Evolutionary conservation across 805 yeast species (phyloP).

Genomic region (Candida namnaoensis): DNA sequence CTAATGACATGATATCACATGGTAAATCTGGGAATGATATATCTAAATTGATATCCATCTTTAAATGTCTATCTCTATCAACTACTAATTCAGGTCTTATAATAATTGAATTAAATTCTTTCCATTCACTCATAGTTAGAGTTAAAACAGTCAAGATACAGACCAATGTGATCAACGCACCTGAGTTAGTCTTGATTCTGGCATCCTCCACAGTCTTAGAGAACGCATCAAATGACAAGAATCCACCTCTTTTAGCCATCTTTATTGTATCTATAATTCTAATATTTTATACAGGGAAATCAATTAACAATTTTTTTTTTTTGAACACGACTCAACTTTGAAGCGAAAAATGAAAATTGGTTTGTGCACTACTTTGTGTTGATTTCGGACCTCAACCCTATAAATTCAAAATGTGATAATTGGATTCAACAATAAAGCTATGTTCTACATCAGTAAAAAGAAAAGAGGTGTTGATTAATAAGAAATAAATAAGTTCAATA

Average conservation of each 20-base stretch:
- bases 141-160: constrained; percentile 55
- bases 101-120: constrained; percentile 58
- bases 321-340: too few relatives aligned
- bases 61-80: constrained; percentile 70
- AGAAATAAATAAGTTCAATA: too few relatives aligned
- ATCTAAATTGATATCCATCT: constrained; percentile 73
- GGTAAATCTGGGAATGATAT: constrained; percentile 80
- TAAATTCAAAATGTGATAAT: too few relatives aligned
- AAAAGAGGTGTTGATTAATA: too few relatives aligned
- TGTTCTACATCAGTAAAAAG: too few relatives aligned
- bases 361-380: too few relatives aligned
- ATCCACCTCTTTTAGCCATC: constrained; percentile 16
- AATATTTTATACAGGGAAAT: too few relatives aligned
- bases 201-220: constrained; percentile 94
- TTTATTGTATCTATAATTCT: not conserved
- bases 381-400: too few relatives aligned
- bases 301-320: too few relatives aligned
- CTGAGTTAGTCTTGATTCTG: constrained; percentile 76
- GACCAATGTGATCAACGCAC: constrained; percentile 78
- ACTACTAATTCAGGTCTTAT: constrained; percentile 82
- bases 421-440: too few relatives aligned
- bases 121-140: constrained; percentile 67
- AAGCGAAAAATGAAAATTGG: too few relatives aligned
- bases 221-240: constrained; percentile 75
- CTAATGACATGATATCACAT: constrained; percentile 74